Evolutionary conservation across 2,329 filamentous ascomycete genomes (phyloP), one percentile per base, ranked within the genome.

Genomic region (Talaromyces rugulosus): DNA sequence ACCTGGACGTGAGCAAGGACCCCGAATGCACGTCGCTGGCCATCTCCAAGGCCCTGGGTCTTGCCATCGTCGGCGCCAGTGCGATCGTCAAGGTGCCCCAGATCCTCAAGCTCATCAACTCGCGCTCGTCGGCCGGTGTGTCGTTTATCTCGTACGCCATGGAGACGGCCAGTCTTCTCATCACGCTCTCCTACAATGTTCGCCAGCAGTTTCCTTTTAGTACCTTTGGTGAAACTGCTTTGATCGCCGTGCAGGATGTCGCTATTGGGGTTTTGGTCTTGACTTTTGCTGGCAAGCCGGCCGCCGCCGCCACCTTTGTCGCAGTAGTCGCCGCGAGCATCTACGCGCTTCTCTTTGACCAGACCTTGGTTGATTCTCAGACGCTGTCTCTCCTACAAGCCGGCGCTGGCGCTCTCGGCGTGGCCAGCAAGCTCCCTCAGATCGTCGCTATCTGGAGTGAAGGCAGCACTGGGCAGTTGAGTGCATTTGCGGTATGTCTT

Each of bases 31-130:
- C 96, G 70, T 95, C 95, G 74, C 87, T 97, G 58, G 93, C 88
- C 68, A 85, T 98, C 72, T 96, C 91, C 72, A 99, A 99, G 81
- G 92, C 85, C 3, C 87, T 99, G 16, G 94, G 95, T 62, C 89
- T 98, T 69, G 95, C 88, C 75, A 99, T 99, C 78, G 92, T 99
- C 73, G 89, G 85, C 68, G 92, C 92, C 59, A 93, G 90, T 31
- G 88, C 91, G 60, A 87, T 98, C 70, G 93, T 99, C 81, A 99
- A 99, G 81, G 87, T 99, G 30, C 95, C 95, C 0, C 95, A 99
- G 82, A 94, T 99, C 74, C 77, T 97, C 76, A 99, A 99, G 82
- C 87, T 99, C 58, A 78, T 95, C 71, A 83, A 83, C 72, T 92
- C 91, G 55, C 85, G 87, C 71, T 96, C 92, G 56, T 87, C 92